Base-by-base conservation (phyloP, 441 rosid species). In the Omphalea diandra region DNA sequence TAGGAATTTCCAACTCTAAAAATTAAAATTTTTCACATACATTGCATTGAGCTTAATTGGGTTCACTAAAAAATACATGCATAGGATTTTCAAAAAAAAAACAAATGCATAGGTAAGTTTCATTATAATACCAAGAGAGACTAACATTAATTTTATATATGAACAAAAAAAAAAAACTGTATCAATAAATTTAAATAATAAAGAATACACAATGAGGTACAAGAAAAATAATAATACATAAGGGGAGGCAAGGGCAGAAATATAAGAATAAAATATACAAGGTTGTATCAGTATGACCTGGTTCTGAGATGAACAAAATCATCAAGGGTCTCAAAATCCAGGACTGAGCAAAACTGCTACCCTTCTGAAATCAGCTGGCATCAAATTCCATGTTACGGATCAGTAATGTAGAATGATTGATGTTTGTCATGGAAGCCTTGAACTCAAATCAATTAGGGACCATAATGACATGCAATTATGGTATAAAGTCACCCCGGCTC, bases 401-500 rank as follows among this genome's bases (percentile, higher is more conserved):
- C 18, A 49, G 44, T 53, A 56, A 47, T 14, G 27, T 44, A 41
- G 35, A 53, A 59, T 50, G 22, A n/a, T n/a, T n/a, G n/a, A 56
- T 26, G 7, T 38, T 15, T 36, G 31, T 18, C 44, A 35, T 20
- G 32, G 36, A 75, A 33, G 58, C 49, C 18, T 38, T 29, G 18
- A 56, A 63, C 33, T 17, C 43, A 22, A 46, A 18, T 65, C 44
- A 15, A 8, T 56, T 55, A 38, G n/a, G n/a, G 8, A 70, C 65
- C 22, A 60, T 62, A n/a, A 35, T 31, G 3, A 69, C 53, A 57
- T 54, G 63, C 71, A 66, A 27, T 79, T 69, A 86, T 8, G 87
- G 87, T 64, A 75, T 82, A 54, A 67, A 80, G 71, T 75, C 68
- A 67, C 71, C 72, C 50, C 66, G 72, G 75, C 85, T 85, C 43